Evolutionary conservation across 2,329 filamentous ascomycete species (phyloP).

Genomic region (Fusarium staphyleae): DNA sequence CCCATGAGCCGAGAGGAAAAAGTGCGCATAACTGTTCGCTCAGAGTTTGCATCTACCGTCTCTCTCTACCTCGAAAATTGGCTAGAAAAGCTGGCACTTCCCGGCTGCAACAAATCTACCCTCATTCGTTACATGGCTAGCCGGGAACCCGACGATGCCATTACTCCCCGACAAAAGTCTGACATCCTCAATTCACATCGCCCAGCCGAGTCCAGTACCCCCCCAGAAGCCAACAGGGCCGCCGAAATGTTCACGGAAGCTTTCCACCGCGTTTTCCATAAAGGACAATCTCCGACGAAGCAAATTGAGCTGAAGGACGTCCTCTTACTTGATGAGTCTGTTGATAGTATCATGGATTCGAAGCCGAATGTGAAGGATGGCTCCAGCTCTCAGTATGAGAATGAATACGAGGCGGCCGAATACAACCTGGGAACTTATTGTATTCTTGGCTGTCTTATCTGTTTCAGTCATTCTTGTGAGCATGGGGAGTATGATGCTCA

Average conservation of each 20-base stretch:
- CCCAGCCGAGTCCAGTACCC: constrained; percentile 48
- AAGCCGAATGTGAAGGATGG: constrained; percentile 60
- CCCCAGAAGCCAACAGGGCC: constrained; percentile 51
- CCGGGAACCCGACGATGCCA: constrained; percentile 54
- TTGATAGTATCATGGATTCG: constrained; percentile 61
- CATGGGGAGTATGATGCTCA: constrained; percentile 66
- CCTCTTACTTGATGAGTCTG: constrained; percentile 59
- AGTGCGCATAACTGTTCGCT: constrained; percentile 55
- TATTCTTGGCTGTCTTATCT: constrained; percentile 64
- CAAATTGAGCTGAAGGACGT: constrained; percentile 60
- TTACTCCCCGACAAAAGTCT: constrained; percentile 63
- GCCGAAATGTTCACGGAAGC: constrained; percentile 62
- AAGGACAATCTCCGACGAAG: constrained; percentile 44
- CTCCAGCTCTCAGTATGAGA: constrained; percentile 44
- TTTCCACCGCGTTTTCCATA: constrained; percentile 63
- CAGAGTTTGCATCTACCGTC: constrained; percentile 60
- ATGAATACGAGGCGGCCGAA: constrained; percentile 53
- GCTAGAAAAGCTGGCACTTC: constrained; percentile 58
- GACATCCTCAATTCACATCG: constrained; percentile 58
- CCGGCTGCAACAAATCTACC: constrained; percentile 59
- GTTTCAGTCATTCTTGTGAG: constrained; percentile 66
- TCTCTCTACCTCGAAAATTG: constrained; percentile 62
- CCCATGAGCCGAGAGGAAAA: constrained; percentile 61
- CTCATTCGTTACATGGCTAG: constrained; percentile 62
- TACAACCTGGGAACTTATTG: constrained; percentile 61